phyloP scores from a whole-genome alignment of 2,329 filamentous ascomycete species.

The Colletotrichum sp. region DNA sequence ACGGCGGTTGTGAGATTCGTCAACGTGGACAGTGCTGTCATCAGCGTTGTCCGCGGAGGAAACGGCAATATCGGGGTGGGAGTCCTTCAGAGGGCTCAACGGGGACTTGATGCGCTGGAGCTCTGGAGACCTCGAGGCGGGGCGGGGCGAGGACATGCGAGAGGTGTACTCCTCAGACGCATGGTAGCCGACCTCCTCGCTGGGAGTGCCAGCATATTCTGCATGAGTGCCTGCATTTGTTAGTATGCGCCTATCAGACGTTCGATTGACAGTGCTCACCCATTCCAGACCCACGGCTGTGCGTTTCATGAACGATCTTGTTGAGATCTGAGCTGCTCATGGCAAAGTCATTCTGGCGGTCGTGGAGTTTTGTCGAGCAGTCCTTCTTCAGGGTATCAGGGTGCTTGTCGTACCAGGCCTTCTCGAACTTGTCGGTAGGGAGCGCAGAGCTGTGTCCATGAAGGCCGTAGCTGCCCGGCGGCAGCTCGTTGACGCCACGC shows the following conservation, averaged over 20 bases:
- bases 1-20: conserved; percentile 62
- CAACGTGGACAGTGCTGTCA: conserved; percentile 76
- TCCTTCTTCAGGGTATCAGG: conserved; percentile 83
- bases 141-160: conserved; percentile 73
- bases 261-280: conserved; percentile 41
- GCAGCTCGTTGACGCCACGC: conserved; percentile 70
- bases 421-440: conserved; percentile 82
- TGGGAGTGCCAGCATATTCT: conserved; percentile 75
- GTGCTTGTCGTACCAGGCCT: conserved; percentile 92
- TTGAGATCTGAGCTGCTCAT: conserved; percentile 91
- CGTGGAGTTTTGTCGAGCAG: conserved; percentile 60
- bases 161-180: conserved; percentile 85
- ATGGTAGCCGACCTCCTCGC: conserved; percentile 88
- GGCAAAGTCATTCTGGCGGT: conserved; percentile 73
- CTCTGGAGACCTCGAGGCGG: conserved; percentile 47
- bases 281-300: conserved; percentile 55
- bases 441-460: conserved; percentile 74
- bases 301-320: conserved; percentile 81
- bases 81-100: conserved; percentile 27
- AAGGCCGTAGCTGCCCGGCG: conserved; percentile 90
- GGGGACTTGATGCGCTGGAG: conserved; percentile 34
- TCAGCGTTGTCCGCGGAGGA: conserved; percentile 38
- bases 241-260: conserved; percentile 8
- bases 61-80: conserved; percentile 31
- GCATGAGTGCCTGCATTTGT: conserved; percentile 64